A percentile compares a stretch with the other conserved stretches of the same genome.
Conservation (phyloP, 306 rosid species). For the Geum urbanum region DNA sequence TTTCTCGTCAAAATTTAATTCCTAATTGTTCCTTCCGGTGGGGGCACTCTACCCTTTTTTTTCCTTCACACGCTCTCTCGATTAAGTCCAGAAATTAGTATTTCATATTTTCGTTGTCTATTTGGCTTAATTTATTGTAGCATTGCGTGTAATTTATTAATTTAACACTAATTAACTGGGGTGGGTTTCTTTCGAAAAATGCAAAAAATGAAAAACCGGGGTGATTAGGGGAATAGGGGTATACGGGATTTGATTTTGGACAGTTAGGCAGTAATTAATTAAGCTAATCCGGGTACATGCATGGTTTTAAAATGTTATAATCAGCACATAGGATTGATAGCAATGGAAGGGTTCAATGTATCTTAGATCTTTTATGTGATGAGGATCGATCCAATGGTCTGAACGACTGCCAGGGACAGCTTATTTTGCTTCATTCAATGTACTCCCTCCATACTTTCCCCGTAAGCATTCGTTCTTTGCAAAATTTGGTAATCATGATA, state of each 20-base stretch:
- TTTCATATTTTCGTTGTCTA: not conserved
- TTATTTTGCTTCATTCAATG: not conserved
- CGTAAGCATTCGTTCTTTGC: not conserved
- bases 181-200: too few relatives aligned
- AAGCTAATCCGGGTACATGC: not conserved
- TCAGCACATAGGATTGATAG: not conserved
- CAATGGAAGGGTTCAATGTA: not conserved
- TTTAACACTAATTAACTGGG: too few relatives aligned
- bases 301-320: not conserved
- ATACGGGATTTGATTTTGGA: not conserved
- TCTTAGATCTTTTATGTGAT: not conserved
- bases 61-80: not conserved
- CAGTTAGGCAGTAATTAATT: not conserved
- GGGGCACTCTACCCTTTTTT: not conserved
- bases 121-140: not conserved
- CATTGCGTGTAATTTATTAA: too few relatives aligned
- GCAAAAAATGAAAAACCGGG: too few relatives aligned
- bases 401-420: not conserved
- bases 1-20: slow-evolving; percentile 2
- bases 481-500: not conserved
- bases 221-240: not conserved
- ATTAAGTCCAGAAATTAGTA: not conserved
- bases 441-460: not conserved
- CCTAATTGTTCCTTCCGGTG: not conserved
- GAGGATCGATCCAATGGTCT: not conserved